These are phyloP conservation scores for Carnegiea gigantea DNA, from an alignment of 179 eudicot genomes.

Conservation along the genomic window DNA sequence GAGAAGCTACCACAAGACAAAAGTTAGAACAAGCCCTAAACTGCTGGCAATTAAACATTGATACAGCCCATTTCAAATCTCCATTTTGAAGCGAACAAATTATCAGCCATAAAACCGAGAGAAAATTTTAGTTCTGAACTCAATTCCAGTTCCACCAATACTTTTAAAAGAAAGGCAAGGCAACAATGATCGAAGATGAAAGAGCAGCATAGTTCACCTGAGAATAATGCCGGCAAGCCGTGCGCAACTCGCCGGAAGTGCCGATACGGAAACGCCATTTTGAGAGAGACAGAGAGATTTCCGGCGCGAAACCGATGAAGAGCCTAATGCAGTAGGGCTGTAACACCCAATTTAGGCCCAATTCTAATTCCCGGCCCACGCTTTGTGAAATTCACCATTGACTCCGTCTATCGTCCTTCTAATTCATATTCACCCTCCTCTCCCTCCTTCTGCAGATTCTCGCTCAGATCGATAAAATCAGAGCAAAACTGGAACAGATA, in stretches of 20 bases:
- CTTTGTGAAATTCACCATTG: too few relatives aligned
- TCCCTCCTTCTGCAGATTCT: too few relatives aligned
- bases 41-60: neutral
- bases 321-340: neutral
- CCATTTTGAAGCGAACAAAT: neutral
- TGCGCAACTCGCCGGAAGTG: conserved; percentile 28
- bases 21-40: neutral
- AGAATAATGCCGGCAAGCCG: conserved; percentile 21
- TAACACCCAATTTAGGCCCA: neutral
- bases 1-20: neutral
- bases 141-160: neutral
- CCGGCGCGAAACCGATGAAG: neutral
- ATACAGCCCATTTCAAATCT: neutral
- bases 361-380: too few relatives aligned
- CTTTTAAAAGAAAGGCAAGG: neutral
- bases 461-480: too few relatives aligned
- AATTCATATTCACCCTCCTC: too few relatives aligned
- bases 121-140: neutral
- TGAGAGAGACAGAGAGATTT: neutral
- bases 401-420: too few relatives aligned
- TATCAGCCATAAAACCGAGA: neutral
- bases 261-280: conserved; percentile 37
- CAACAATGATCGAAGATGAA: neutral
- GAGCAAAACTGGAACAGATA: too few relatives aligned
- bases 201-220: conserved; percentile 22